Evolutionary conservation across 192 early-diverging fungal species (phyloP).

Genomic region (Phlyctochytrium arcticum): DNA sequence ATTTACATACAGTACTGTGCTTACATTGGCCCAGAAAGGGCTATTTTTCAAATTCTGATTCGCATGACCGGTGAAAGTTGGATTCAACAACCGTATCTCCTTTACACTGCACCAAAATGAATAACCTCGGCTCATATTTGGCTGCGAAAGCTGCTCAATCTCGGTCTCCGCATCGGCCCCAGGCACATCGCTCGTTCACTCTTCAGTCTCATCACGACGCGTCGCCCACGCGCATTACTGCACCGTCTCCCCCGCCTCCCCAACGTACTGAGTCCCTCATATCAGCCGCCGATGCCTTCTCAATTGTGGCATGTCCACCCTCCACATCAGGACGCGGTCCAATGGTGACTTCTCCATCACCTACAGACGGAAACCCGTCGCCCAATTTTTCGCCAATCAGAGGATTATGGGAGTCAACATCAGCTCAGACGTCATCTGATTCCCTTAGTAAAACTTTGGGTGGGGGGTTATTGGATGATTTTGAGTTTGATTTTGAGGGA

Average conservation of each 20-base stretch:
- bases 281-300: neutral
- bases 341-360: slow-evolving; percentile 10
- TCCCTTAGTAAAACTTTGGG: neutral
- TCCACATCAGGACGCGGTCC: neutral
- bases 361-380: neutral
- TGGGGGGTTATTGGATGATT: slow-evolving; percentile 3
- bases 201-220: neutral
- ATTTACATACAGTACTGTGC: too few relatives aligned
- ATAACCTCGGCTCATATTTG: slow-evolving; percentile 14
- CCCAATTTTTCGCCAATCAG: slow-evolving; percentile 13
- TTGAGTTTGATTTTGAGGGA: slow-evolving; percentile 19
- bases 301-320: neutral
- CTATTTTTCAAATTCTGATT: too few relatives aligned
- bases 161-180: neutral
- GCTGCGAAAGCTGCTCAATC: slow-evolving; percentile 23
- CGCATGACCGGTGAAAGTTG: too few relatives aligned
- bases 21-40: too few relatives aligned
- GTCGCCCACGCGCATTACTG: neutral
- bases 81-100: too few relatives aligned
- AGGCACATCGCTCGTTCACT: neutral
- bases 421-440: neutral
- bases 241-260: neutral
- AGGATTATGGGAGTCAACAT: slow-evolving; percentile 7
- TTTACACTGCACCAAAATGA: too few relatives aligned
- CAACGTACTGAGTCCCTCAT: neutral